Conservation (phyloP, 176 grass and related monocot genomes). For the Rhynchospora pubera region DNA sequence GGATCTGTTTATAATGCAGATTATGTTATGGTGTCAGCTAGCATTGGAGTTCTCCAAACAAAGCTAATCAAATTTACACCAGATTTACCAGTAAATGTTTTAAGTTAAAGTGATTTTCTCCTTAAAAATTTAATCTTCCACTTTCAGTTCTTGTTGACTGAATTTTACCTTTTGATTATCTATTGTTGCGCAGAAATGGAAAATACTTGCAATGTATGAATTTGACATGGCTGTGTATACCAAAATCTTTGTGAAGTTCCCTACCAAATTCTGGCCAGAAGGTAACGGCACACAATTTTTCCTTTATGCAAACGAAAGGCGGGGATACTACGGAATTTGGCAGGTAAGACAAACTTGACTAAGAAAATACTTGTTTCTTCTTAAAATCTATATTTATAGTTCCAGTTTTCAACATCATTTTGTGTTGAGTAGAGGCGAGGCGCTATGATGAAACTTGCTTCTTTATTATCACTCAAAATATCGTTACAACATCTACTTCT, state of each 20-base stretch:
- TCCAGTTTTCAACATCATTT: background rate
- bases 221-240: slow-evolving; percentile 70
- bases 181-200: slow-evolving; percentile 25
- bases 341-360: slow-evolving; percentile 25
- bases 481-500: too few relatives aligned
- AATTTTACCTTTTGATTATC: background rate
- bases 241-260: slow-evolving; percentile 71
- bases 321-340: slow-evolving; percentile 57
- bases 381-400: background rate
- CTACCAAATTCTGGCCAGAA: slow-evolving; percentile 49
- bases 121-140: background rate
- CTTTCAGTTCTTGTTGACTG: background rate
- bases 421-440: too few relatives aligned
- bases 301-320: slow-evolving; percentile 41
- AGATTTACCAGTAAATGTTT: slow-evolving; percentile 35
- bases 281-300: slow-evolving; percentile 53
- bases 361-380: too few relatives aligned
- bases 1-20: slow-evolving; percentile 32
- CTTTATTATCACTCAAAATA: too few relatives aligned
- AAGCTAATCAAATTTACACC: slow-evolving; percentile 55
- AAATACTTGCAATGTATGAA: slow-evolving; percentile 40
- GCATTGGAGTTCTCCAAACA: slow-evolving; percentile 54
- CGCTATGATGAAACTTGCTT: too few relatives aligned
- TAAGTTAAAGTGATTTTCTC: background rate
- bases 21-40: slow-evolving; percentile 46